Evolutionary conservation across 306 rosid genomes (phyloP), one percentile per base, ranked within the genome.

Genomic region (Lathyrus sativus): DNA sequence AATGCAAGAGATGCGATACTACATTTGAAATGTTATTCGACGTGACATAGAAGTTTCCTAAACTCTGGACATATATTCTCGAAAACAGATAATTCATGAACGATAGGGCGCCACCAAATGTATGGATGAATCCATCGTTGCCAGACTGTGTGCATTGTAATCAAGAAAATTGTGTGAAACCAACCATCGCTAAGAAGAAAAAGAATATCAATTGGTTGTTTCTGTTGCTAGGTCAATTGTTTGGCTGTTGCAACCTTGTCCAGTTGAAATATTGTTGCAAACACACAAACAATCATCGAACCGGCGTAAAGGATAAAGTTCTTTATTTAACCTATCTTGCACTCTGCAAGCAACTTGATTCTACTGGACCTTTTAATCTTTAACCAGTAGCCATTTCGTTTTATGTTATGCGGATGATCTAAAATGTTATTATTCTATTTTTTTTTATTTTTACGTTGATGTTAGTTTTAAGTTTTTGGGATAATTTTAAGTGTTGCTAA

Each of bases 181-280:
- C 92, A 0, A 4, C 88, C 0, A 22, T 86, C 0, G 57, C 67
- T 0, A 44, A 60, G 5, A 81, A 75, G 72, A 74, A 68, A 15
- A 49, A n/a, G 5, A 2, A 8, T 0, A 86, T 90, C 31, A 88
- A 90, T 15, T 88, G 96, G 92, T 38, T 90, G 58, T 88, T 88
- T 65, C 46, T 90, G 64, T 69, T 88, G 3, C 14, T 88, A 4
- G 88, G 92, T 0, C 81, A 84, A 42, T 51, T 79, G 80, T 43
- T 90, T 3, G 86, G 88, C 0, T 63, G 61, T 10, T 84, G 88
- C 42, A 84, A 84, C 0, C 84, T 88, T 2, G 78, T 73, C 1
- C 89, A 85, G 8, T 67, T 90, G 67, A 87, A 81, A 58, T 84
- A 85, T 44, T 85, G 87, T 24, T 84, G 90, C 49, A 73, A 64